Percentiles rank a stretch among this genome's conserved stretches.
Conservation (phyloP, 1,284 basidiomycete genomes). For the Tilletia horrida region DNA sequence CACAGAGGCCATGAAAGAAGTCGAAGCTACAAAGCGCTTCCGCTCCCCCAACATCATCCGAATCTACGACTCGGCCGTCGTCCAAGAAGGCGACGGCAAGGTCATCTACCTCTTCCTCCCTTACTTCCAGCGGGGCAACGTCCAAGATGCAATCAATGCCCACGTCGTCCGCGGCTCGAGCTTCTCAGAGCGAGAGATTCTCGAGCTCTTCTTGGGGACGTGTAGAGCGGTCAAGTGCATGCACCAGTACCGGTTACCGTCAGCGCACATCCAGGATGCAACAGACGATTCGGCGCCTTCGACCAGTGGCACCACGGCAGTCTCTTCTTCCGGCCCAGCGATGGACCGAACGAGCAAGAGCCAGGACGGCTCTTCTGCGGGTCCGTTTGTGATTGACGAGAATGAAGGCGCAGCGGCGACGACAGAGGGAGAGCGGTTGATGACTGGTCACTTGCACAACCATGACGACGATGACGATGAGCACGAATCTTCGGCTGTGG, state of each 20-base stretch:
- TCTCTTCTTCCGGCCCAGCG: neutral
- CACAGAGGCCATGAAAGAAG: slow-evolving; percentile 52
- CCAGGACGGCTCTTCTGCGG: neutral
- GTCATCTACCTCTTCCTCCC: slow-evolving; percentile 67
- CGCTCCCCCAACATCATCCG: slow-evolving; percentile 51
- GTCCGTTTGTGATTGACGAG: neutral
- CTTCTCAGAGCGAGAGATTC: slow-evolving; percentile 82
- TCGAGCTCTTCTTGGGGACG: slow-evolving; percentile 85
- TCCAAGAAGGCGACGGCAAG: slow-evolving; percentile 47
- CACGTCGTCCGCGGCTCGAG: slow-evolving; percentile 77
- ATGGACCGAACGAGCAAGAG: neutral
- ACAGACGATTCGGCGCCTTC: neutral
- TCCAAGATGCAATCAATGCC: slow-evolving; percentile 89
- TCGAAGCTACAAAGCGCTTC: slow-evolving; percentile 54
- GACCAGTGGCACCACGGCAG: neutral
- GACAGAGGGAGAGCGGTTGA: slow-evolving; percentile 27
- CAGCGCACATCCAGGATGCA: neutral
- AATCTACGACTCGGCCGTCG: slow-evolving; percentile 50
- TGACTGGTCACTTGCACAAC: slow-evolving; percentile 50
- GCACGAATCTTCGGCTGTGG: slow-evolving; percentile 4
- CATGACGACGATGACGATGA: slow-evolving; percentile 57
- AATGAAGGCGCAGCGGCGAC: neutral
- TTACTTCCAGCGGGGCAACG: slow-evolving; percentile 74
- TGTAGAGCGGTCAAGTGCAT: slow-evolving; percentile 89
- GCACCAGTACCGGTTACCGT: slow-evolving; percentile 62